These are phyloP conservation scores for Nigrospora sphaerica DNA, from an alignment of 2,329 filamentous ascomycete genomes.

Conservation along the genomic window DNA sequence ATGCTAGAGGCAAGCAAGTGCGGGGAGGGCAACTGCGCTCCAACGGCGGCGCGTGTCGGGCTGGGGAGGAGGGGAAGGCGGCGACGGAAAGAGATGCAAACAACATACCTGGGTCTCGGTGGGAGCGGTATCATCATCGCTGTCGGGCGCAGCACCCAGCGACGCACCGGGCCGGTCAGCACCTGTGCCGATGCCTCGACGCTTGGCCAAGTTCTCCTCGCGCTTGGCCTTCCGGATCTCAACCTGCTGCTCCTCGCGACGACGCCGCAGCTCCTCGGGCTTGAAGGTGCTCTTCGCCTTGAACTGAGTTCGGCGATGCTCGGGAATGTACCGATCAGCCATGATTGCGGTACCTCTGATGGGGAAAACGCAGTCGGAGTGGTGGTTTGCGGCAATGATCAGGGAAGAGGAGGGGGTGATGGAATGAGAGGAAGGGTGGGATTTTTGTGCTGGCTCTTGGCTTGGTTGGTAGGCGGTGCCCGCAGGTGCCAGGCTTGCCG, in stretches of 20 bases:
- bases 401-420: constrained; percentile 4
- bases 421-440: constrained; percentile 5
- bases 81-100: constrained; percentile 16
- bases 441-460: constrained; percentile 1
- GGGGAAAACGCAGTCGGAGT: constrained; percentile 4
- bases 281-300: constrained; percentile 99
- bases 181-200: constrained; percentile 82
- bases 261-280: constrained; percentile 95
- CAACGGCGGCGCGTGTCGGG: no score
- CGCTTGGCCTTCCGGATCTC: constrained; percentile 98
- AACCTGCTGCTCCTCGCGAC: constrained; percentile 97
- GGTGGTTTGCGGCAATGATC: constrained; percentile 7
- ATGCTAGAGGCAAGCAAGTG: no score
- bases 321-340: constrained; percentile 98
- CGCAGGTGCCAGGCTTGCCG: no score
- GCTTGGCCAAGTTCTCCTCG: constrained; percentile 97
- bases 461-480: no score
- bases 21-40: no score
- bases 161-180: constrained; percentile 75
- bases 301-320: constrained; percentile 98
- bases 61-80: constrained; percentile 1
- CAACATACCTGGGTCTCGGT: constrained; percentile 91
- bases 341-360: constrained; percentile 49
- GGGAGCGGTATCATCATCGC: constrained; percentile 91
- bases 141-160: constrained; percentile 84